These are phyloP conservation scores for Angophora floribunda DNA, from an alignment of 345 rosid genomes.

Conservation along the genomic window DNA sequence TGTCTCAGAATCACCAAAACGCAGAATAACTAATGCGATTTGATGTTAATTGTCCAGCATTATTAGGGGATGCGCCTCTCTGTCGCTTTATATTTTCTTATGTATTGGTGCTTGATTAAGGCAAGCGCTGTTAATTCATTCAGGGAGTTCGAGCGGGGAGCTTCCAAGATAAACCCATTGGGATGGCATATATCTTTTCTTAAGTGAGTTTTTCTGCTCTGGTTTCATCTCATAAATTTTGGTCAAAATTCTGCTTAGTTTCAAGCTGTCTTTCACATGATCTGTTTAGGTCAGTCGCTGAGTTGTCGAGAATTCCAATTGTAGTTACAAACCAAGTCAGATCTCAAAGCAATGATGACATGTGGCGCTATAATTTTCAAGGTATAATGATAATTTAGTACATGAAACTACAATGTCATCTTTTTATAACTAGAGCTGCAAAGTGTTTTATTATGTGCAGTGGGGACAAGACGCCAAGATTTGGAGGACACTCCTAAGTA, in stretches of 20 bases:
- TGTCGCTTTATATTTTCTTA: background rate
- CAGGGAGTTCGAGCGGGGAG: constrained; percentile 52
- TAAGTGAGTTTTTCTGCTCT: constrained; percentile 31
- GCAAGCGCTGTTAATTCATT: background rate
- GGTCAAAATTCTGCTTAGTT: background rate
- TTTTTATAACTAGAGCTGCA: background rate
- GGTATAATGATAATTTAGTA: constrained; percentile 27
- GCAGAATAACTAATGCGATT: background rate
- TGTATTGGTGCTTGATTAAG: background rate
- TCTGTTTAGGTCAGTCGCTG: constrained; percentile 64
- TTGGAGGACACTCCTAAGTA: constrained; percentile 19
- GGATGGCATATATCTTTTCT: constrained; percentile 85
- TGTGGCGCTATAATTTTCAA: constrained; percentile 53
- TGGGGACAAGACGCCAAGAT: constrained; percentile 12
- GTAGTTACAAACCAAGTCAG: constrained; percentile 89
- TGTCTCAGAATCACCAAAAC: background rate
- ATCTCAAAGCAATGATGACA: constrained; percentile 46
- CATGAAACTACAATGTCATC: background rate
- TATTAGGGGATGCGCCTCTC: background rate
- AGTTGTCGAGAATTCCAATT: constrained; percentile 68
- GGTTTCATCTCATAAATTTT: background rate
- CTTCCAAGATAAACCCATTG: constrained; percentile 40
- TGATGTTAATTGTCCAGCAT: background rate
- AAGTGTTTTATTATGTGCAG: constrained; percentile 17
- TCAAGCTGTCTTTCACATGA: background rate